Conservation (phyloP, 805 yeast species). For the Pichia pseudocactophila region DNA sequence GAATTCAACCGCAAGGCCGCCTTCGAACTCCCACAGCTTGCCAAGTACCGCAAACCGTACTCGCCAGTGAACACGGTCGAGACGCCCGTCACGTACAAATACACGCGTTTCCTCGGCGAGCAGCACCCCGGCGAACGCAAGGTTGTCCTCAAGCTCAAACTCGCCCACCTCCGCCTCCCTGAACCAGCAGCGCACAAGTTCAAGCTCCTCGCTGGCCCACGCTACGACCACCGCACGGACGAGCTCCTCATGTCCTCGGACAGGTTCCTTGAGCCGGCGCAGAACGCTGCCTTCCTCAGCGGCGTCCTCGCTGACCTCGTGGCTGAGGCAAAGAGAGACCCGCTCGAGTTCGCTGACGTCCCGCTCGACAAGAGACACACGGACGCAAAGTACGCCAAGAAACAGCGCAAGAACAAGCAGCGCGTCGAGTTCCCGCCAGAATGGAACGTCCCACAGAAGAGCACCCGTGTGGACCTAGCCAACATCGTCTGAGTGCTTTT, state of each 20-base stretch:
- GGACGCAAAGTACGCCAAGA: conserved; percentile 33
- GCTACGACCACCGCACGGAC: conserved; percentile 58
- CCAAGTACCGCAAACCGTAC: conserved; percentile 66
- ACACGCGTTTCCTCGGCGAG: conserved; percentile 69
- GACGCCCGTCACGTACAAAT: conserved; percentile 57
- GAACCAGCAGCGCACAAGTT: conserved; percentile 60
- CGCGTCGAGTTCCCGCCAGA: conserved; percentile 56
- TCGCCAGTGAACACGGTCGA: conserved; percentile 34
- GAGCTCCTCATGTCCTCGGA: conserved; percentile 56
- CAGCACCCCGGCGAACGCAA: conserved; percentile 58
- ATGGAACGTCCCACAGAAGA: conserved; percentile 56
- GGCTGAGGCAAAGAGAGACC: conserved; percentile 51
- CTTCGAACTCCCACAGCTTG: conserved; percentile 81
- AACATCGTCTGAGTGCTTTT: neutral
- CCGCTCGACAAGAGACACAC: conserved; percentile 77
- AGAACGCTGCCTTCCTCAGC: conserved; percentile 69
- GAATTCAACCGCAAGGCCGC: conserved; percentile 78
- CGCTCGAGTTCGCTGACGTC: conserved; percentile 59
- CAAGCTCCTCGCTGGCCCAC: conserved; percentile 65
- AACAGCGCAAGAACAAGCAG: conserved; percentile 32
- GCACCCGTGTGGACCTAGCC: neutral
- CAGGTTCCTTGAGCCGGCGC: conserved; percentile 67
- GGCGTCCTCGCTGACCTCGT: conserved; percentile 55
- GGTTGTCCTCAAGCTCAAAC: conserved; percentile 51
- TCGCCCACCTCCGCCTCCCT: conserved; percentile 44